Evolutionary conservation across 805 yeast species (phyloP), one percentile per base, ranked within the genome.

Genomic region (Metschnikowia aberdeeniae): DNA sequence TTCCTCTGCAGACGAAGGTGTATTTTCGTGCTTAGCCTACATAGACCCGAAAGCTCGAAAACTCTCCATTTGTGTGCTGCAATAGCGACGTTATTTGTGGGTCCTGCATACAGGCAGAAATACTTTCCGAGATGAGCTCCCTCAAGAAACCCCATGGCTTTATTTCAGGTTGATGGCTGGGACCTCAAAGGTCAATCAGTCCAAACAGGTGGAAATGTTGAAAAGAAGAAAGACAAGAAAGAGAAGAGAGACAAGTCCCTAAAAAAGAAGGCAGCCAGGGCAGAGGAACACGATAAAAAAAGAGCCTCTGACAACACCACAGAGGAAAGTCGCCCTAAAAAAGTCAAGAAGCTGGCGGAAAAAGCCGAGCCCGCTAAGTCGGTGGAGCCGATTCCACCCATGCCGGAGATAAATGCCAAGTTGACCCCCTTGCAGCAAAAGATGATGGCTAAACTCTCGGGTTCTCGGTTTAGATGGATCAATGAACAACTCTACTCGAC

Each of bases 401-500:
- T 44, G 24, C 53, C 57, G 10, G 49, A 43, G 3, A 42, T 47
- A 33, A 58, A 63, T n/a, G 58, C 64, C 31, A 79, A 81, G 37
- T 67, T 90, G 43, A 88, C 97, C 0, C 95, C 96, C 13, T 67
- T 90, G 51, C 99, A 93, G 66, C 86, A 86, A 58, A 93, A 93
- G 60, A 92, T 93, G 98, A 81, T 89, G 82, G 89, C 87, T 37
- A 93, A 93, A 62, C 76, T 93, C 34, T 81, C 95, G 1, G 99
- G 99, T 0, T 89, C 98, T 1, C 73, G 99, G 55, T 93, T 93
- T 69, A 77, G 99, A 63, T 93, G 98, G 98, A 93, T 93, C 61
- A 93, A 93, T 62, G 99, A 93, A 66, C 95, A 92, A 61, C 71
- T 93, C n/a, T 93, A 93, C 61, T 93, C 98, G 1, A 83, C 82